Base-by-base conservation (phyloP, 2,329 filamentous ascomycete genomes). In the Colletotrichum plurivorum region DNA sequence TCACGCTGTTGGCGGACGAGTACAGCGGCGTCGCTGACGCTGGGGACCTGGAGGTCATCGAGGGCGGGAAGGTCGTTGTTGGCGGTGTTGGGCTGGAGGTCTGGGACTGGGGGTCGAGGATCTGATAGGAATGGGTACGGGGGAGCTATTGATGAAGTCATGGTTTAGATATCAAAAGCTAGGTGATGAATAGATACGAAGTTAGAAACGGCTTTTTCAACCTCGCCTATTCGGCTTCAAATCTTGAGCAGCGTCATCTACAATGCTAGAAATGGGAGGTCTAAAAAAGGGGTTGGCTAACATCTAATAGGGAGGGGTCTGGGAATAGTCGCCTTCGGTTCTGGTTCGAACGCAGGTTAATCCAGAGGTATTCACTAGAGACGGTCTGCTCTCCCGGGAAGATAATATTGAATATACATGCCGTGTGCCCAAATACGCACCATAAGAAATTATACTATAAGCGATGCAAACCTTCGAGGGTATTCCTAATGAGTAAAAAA, bases 21-120 rank as follows among this genome's bases (percentile, higher is more conserved):
- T 88, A 88, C 71, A 91, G 88, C 70, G 84, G 86, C n/a, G 83
- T 91, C 6, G 88, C 89, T 22, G 89, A 91, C 70, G 81, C 88
- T 1, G 88, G 87, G 4, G 87, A 85, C 58, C 63, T 90, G 39
- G 84, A 81, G 70, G 73, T 82, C 27, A 71, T 87, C 27, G 56
- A 43, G 18, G 41, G 18, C 15, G 56, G 45, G 10, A 78, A 72
- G 25, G 57, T 84, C 18, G 75, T 85, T 61, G 76, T 85, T 2
- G 83, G 78, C 2, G 84, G 84, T 2, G 82, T 86, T 22, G 84
- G 84, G 1, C 75, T 86, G 73, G 84, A 87, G 75, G 72, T 81
- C 12, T 86, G 84, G 84, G 52, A 62, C 45, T 73, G 53, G 53
- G 68, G 25, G 20, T 51, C 41, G 22, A 48, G 49, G 43, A 15